Base-by-base conservation (phyloP, 2,329 filamentous ascomycete species). In the Fusarium transvaalense region DNA sequence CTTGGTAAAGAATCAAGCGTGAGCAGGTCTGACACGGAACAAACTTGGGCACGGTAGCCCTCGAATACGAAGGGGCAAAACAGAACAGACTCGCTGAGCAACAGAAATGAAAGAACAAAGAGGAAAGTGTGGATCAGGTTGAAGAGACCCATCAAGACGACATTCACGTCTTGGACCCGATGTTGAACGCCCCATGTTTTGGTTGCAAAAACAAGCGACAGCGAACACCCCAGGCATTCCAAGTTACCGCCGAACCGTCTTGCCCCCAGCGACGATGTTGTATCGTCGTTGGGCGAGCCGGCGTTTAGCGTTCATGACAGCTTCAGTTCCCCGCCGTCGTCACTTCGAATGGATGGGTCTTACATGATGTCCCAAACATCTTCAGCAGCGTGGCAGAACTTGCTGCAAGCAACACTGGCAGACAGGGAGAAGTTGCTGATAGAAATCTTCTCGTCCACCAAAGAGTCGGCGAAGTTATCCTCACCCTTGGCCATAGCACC, bases 391-490 rank as follows among this genome's bases (percentile, higher is more conserved):
- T 99, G 96, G 82, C 96, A 98, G 85, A 99, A 98, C 81, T 98
- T 99, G 88, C 95, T 97, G 86, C 96, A 99, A 42, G 96, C 95
- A 66, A 99, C 96, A 83, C 95, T 98, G 65, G 96, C 96, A 76
- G 93, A 97, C 68, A 99, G 86, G 77, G 94, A 97, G 86, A 92
- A 99, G 81, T 97, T 97, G 86, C 95, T 98, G 83, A 99, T 98
- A 74, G 92, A 93, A 77, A 99, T 98, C 76, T 97, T 93, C 82
- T 99, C 96, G 77, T 98, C 95, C 76, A 98, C 97, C 81, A 92
- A 93, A 39, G 88, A 88, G 78, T 99, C 96, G 69, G 96, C 96
- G 78, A 99, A 99, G 80, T 93, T 95, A 78, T 99, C 96, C 56
- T 90, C 88, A 19, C 96, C 96, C 84, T 98, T 98, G 62, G 96